Evolutionary conservation across 495 filamentous ascomycete genomes (phyloP), one percentile per base, ranked within the genome.

Genomic region (Lasiosphaeris hirsuta): DNA sequence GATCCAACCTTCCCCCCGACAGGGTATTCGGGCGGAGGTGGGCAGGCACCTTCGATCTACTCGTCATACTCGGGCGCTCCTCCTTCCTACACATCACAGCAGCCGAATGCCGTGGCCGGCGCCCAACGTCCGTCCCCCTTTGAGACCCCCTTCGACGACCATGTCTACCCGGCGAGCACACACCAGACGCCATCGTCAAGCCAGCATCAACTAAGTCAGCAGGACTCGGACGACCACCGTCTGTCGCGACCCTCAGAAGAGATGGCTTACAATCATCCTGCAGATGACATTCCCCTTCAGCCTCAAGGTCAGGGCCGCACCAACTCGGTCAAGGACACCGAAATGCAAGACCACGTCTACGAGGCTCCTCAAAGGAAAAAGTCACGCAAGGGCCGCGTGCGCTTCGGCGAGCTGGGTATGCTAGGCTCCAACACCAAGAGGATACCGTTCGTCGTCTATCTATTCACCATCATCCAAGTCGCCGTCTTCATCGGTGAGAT

Each of bases 401-500:
- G 76, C 38, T 72, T 75, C 49, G 72, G 70, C 52, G 75, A 81
- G 62, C 68, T 80, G 51, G 77, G 77, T 47, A 76, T 78, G 78
- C 47, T 76, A 47, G 74, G 76, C 30, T 67, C 73, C 40, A 63
- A 74, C 63, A 68, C 66, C 69, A 80, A 76, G 63, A 84, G 70
- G 81, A 85, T 92, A 63, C 83, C 93, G 1, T 92, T 89, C 79
- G 85, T 96, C 10, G 88, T 90, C 8, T 98, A 91, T 69, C 69
- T 84, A 39, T 81, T 97, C 41, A 92, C 91, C 4, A 36, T 84
- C 13, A 78, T 90, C 15, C 91, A 97, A 69, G 72, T 95, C 10
- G 76, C 76, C 9, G 90, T 97, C n/a, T 98, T 98, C 62, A 89
- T 97, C 62, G 90, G 78, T 36, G 90, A 97, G 78, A 71, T 98